Conservation (phyloP, 164 flowering plant species). For the Vitis riparia region DNA sequence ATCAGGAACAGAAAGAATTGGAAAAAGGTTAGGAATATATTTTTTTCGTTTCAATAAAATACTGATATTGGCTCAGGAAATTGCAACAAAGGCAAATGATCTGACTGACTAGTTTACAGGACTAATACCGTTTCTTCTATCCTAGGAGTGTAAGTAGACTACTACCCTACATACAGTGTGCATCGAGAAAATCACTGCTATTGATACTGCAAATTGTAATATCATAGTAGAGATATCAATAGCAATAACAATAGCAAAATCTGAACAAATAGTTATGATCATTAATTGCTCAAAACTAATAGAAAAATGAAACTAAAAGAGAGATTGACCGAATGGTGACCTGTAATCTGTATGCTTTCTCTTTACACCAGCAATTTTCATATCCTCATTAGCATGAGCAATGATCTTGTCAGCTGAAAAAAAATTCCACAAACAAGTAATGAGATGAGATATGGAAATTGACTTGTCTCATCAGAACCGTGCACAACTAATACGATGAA, state of each 20-base stretch:
- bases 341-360: conserved; percentile 49
- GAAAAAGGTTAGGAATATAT: no score
- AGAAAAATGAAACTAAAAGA: not conserved
- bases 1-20: not conserved
- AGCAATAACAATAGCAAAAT: not conserved
- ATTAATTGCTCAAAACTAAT: not conserved
- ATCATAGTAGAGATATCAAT: not conserved
- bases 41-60: not conserved
- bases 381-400: conserved; percentile 21
- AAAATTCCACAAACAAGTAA: conserved; percentile 17
- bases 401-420: conserved; percentile 41
- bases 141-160: not conserved
- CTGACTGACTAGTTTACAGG: no score
- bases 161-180: not conserved
- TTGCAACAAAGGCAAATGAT: not conserved
- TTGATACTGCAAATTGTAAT: not conserved
- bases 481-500: not conserved
- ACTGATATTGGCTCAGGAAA: not conserved
- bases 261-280: not conserved
- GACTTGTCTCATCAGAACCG: not conserved
- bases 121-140: not conserved
- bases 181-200: not conserved
- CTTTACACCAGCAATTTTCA: conserved; percentile 36
- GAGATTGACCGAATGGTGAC: conserved; percentile 21
- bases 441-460: not conserved